Base-by-base conservation (phyloP, 1,139 yeast genomes). In the Sugiyamaella pinicola region DNA sequence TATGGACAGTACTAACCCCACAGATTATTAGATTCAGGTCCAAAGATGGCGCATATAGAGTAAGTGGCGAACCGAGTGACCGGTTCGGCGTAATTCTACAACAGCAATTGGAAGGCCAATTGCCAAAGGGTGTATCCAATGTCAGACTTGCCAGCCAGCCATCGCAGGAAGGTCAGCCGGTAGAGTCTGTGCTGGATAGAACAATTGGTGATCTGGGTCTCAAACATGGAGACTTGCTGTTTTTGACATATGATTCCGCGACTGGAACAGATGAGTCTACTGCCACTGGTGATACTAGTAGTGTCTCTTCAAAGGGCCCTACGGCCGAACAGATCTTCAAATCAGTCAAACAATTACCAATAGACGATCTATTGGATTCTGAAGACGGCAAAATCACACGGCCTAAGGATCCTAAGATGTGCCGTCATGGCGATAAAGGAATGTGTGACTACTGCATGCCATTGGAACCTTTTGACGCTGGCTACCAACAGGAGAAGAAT, bases 391-490 rank as follows among this genome's bases (percentile, higher is more conserved):
- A 86, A 55, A 89, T 95, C 55, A 71, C 77, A 37, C 78, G 99
- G 35, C 71, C 75, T 29, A 78, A 75, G 57, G 81, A 89, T 5
- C 58, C 65, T 13, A 67, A 71, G 4, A 75, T 90, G 64, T 93
- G 99, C 69, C 81, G 85, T 54, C 99, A 95, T 67, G 89, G 95
- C 2, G 91, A 84, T 35, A 86, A 85, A 62, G 99, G 98, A 2
- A 93, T 93, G 99, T 93, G 99, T 70, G 99, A 93, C 64, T 89
- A 90, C 67, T 93, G 99, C 68, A 84, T 95, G 49, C 97, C 99
- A 0, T 74, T 95, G 54, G 96, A 96, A 44, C 98, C 99, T 1
- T 95, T 93, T 87, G 97, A 93, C 69, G 78, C 79, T 55, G 81
- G 77, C 22, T 91, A 90, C 67, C 85, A 84, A 59, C 81, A 81